These are phyloP conservation scores for Priceomyces carsonii DNA, from an alignment of 805 yeast species.

Conservation along the genomic window DNA sequence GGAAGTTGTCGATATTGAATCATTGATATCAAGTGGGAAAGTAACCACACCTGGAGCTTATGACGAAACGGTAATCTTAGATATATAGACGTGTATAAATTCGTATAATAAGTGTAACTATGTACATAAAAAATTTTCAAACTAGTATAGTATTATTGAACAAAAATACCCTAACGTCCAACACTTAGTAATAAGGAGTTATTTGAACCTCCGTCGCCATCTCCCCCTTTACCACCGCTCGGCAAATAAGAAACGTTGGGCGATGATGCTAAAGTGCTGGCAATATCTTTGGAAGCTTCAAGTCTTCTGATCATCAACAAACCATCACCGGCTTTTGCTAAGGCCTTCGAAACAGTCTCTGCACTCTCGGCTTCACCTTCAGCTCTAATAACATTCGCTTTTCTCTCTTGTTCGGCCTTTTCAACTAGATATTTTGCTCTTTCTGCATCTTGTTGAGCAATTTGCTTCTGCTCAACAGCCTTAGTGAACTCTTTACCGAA, in stretches of 20 bases:
- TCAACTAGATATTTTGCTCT: conserved; percentile 92
- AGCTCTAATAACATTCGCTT: conserved; percentile 92
- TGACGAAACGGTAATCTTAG: conserved; percentile 34
- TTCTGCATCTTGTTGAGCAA: conserved; percentile 99
- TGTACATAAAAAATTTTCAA: conserved; percentile 5
- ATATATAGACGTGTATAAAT: conserved; percentile 15
- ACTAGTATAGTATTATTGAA: background rate
- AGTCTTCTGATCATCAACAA: conserved; percentile 88
- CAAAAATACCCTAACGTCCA: background rate
- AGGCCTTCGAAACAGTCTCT: conserved; percentile 88
- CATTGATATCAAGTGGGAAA: conserved; percentile 56
- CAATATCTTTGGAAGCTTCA: conserved; percentile 96
- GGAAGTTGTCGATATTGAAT: conserved; percentile 81
- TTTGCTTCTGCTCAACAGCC: conserved; percentile 98
- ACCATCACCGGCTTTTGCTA: conserved; percentile 95
- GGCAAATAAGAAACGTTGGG: conserved; percentile 91
- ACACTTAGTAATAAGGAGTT: conserved; percentile 68
- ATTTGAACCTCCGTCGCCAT: conserved; percentile 44
- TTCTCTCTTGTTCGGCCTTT: conserved; percentile 96
- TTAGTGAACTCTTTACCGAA: conserved; percentile 96
- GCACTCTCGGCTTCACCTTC: conserved; percentile 99
- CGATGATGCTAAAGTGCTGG: conserved; percentile 78
- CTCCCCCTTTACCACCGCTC: conserved; percentile 34
- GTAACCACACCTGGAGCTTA: conserved; percentile 49
- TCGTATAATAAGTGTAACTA: conserved; percentile 4